A percentile compares a stretch with the other conserved stretches of the same genome.
phyloP scores from a whole-genome alignment of 2,329 filamentous ascomycete genomes.

The Aspergillus sp. region DNA sequence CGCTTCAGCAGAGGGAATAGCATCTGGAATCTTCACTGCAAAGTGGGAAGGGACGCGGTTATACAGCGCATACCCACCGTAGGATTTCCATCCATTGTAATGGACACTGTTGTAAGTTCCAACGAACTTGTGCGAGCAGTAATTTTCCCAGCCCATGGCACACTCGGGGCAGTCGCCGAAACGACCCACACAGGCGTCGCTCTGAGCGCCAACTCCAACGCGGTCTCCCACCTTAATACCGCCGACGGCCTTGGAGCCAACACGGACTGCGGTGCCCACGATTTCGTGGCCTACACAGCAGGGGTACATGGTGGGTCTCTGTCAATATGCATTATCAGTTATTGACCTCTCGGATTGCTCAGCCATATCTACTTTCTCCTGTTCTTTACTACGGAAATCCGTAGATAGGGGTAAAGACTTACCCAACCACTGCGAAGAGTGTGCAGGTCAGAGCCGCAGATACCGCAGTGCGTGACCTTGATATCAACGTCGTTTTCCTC shows the following conservation, averaged over 20 bases:
- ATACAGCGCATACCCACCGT: slow-evolving; percentile 65
- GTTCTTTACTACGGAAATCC: not conserved
- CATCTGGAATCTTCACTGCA: slow-evolving; percentile 58
- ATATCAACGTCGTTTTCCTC: slow-evolving; percentile 67
- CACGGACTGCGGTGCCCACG: slow-evolving; percentile 59
- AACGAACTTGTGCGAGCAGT: slow-evolving; percentile 31
- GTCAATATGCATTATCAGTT: not conserved
- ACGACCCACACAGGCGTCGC: slow-evolving; percentile 51
- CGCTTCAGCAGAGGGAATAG: slow-evolving; percentile 50
- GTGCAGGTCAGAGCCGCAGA: slow-evolving; percentile 65
- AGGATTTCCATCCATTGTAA: slow-evolving; percentile 59
- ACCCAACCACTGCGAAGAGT: slow-evolving; percentile 52
- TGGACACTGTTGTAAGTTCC: slow-evolving; percentile 35
- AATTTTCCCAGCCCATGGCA: slow-evolving; percentile 40
- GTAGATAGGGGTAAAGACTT: slow-evolving; percentile 10
- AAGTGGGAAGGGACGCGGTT: slow-evolving; percentile 60
- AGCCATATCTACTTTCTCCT: not conserved
- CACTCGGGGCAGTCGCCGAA: slow-evolving; percentile 55
- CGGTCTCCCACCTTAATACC: slow-evolving; percentile 36
- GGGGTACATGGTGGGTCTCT: slow-evolving; percentile 38
- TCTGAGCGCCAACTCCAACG: slow-evolving; percentile 61
- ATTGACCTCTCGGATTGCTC: not conserved
- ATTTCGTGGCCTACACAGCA: slow-evolving; percentile 66
- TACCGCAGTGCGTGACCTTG: slow-evolving; percentile 62
- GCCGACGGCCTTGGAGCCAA: slow-evolving; percentile 47